Percentiles rank a stretch among this genome's conserved stretches.
Evolutionary conservation across 2,329 filamentous ascomycete genomes (phyloP).

Genomic region (Xylariaceae sp.): DNA sequence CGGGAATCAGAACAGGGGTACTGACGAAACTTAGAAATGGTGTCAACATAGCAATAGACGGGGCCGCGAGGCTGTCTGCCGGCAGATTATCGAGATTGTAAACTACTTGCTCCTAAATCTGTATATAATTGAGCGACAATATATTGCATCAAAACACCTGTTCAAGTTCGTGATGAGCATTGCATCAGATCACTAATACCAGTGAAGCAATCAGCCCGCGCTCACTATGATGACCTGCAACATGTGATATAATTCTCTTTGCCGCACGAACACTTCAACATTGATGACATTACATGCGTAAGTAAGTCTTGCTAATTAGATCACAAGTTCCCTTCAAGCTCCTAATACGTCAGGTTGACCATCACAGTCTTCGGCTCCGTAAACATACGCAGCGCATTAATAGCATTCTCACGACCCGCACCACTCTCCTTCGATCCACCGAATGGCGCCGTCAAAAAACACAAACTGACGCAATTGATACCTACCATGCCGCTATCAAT

Average conservation of each 20-base stretch:
- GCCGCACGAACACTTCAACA: too few relatives aligned
- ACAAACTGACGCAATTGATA: conserved; percentile 52
- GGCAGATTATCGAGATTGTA: background rate
- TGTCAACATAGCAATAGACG: background rate
- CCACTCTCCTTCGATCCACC: conserved; percentile 51
- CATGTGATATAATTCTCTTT: too few relatives aligned
- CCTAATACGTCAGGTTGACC: conserved; percentile 36
- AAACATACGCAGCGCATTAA: conserved; percentile 45
- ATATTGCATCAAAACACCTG: too few relatives aligned
- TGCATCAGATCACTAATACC: too few relatives aligned
- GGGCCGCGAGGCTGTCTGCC: background rate
- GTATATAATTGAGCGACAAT: too few relatives aligned
- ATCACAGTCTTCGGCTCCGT: conserved; percentile 52
- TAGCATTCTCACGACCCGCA: conserved; percentile 47
- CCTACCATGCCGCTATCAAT: conserved; percentile 70
- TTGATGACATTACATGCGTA: too few relatives aligned
- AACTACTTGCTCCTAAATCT: background rate
- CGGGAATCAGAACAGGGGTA: background rate
- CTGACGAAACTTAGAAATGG: background rate
- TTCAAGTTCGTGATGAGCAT: too few relatives aligned
- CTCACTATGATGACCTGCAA: too few relatives aligned
- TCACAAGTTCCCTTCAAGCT: too few relatives aligned
- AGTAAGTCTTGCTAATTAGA: too few relatives aligned
- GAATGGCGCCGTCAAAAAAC: conserved; percentile 43
- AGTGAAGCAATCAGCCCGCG: too few relatives aligned